phyloP scores from a whole-genome alignment of 129 eudicot genomes.

The Centaurea solstitialis region DNA sequence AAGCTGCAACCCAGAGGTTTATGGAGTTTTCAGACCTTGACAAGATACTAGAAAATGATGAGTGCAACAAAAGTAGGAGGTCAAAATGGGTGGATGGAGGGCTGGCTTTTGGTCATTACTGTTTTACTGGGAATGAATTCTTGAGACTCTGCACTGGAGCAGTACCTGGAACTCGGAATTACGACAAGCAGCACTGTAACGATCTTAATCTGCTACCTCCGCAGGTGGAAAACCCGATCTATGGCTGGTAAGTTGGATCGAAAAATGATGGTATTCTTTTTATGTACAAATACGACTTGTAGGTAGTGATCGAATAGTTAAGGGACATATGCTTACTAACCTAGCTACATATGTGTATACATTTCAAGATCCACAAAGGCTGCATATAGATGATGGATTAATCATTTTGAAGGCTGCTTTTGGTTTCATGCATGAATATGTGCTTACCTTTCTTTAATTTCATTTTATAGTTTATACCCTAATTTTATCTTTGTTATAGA shows the following conservation, averaged over 20 bases:
- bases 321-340: background rate
- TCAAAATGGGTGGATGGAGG: slow-evolving; percentile 89
- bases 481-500: too few relatives aligned
- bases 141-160: slow-evolving; percentile 88
- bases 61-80: slow-evolving; percentile 26
- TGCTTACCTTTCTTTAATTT: too few relatives aligned
- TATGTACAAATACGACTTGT: background rate
- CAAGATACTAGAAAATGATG: slow-evolving; percentile 40
- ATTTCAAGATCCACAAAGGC: background rate
- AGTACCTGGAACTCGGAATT: slow-evolving; percentile 69
- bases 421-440: too few relatives aligned
- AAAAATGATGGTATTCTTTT: slow-evolving; percentile 6
- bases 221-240: slow-evolving; percentile 77
- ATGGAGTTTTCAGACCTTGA: slow-evolving; percentile 89
- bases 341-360: background rate
- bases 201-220: slow-evolving; percentile 88
- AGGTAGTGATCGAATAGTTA: background rate
- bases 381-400: background rate
- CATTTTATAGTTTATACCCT: too few relatives aligned
- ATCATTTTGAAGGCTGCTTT: background rate
- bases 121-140: slow-evolving; percentile 79
- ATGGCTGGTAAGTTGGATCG: slow-evolving; percentile 66
- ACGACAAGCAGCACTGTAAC: slow-evolving; percentile 62
- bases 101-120: slow-evolving; percentile 81
- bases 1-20: slow-evolving; percentile 94